Percentiles rank a stretch among this genome's conserved stretches.
Evolutionary conservation across 148 eudicot genomes (phyloP).

Genomic region (Diospyros lotus): DNA sequence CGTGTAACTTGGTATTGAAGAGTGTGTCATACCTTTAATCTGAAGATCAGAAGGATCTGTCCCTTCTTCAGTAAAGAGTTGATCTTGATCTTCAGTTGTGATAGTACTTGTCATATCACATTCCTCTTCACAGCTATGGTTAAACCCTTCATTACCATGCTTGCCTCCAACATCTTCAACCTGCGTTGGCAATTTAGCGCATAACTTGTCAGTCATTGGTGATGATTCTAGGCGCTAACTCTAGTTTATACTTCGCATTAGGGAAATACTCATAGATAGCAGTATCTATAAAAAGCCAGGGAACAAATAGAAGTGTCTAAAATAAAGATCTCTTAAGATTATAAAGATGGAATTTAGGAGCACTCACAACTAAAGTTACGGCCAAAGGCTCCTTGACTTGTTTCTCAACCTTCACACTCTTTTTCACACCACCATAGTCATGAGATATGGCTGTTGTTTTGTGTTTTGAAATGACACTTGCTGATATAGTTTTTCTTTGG

Average conservation of each 20-base stretch:
- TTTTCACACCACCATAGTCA: conserved; percentile 22
- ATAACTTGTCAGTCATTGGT: neutral
- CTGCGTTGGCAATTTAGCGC: conserved; percentile 25
- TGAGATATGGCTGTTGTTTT: conserved; percentile 17
- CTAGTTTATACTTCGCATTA: neutral
- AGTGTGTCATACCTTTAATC: conserved; percentile 34
- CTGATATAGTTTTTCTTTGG: conserved; percentile 14
- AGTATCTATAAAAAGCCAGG: neutral
- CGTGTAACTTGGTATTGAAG: neutral
- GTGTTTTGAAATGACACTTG: conserved; percentile 20
- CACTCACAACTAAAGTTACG: conserved; percentile 31
- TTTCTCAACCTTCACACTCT: conserved; percentile 23
- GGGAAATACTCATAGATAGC: neutral
- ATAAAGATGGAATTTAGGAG: neutral
- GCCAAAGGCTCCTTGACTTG: conserved; percentile 8
- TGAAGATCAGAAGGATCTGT: conserved; percentile 21
- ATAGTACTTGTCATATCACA: conserved; percentile 7
- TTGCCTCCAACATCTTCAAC: conserved; percentile 23
- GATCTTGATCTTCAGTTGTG: conserved; percentile 15
- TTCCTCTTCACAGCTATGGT: conserved; percentile 16
- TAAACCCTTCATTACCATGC: conserved; percentile 17
- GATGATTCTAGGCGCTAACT: neutral
- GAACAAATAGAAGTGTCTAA: neutral
- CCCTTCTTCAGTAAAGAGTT: conserved; percentile 21
- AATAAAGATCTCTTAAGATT: neutral